A percentile compares a stretch with the other conserved stretches of the same genome.
Evolutionary conservation across 371 early-diverging fungal genomes (phyloP).

Genomic region (Mucor plumbeus): DNA sequence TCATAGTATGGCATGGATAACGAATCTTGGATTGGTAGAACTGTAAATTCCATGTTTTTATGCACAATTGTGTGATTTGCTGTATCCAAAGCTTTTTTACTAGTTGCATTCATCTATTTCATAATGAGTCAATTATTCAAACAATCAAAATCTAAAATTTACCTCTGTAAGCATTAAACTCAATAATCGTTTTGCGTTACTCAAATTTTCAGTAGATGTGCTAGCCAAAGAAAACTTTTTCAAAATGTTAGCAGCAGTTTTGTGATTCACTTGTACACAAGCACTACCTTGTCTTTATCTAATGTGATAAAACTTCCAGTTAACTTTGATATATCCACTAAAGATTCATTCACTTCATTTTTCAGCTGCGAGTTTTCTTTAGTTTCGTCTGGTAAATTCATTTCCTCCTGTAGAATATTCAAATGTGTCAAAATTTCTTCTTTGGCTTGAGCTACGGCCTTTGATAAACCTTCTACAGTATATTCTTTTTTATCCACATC

Average conservation of each 20-base stretch:
- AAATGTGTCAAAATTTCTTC: constrained; percentile 25
- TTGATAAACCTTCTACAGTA: constrained; percentile 30
- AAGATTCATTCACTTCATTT: constrained; percentile 11
- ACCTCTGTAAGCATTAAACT: constrained; percentile 34
- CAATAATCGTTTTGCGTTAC: constrained; percentile 33
- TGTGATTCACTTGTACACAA: too few species aligned
- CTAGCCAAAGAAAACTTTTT: constrained; percentile 36
- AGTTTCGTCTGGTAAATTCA: constrained; percentile 20
- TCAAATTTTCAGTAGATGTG: constrained; percentile 21
- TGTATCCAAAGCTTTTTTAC: constrained; percentile 24
- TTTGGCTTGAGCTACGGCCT: constrained; percentile 27
- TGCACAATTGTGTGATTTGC: constrained; percentile 20
- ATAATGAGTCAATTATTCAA: neutral
- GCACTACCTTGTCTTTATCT: constrained; percentile 29
- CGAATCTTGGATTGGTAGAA: constrained; percentile 41
- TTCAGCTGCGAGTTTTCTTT: neutral
- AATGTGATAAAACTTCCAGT: constrained; percentile 32
- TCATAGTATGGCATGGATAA: constrained; percentile 33
- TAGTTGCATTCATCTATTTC: constrained; percentile 25
- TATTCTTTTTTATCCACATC: constrained; percentile 27
- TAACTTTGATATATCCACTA: constrained; percentile 38
- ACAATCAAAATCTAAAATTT: neutral
- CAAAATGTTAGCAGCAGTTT: neutral
- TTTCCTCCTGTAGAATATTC: constrained; percentile 17
- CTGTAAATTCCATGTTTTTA: constrained; percentile 8